Base-by-base conservation (phyloP, 768 basidiomycete genomes). In the Leccinum disarticulatum region DNA sequence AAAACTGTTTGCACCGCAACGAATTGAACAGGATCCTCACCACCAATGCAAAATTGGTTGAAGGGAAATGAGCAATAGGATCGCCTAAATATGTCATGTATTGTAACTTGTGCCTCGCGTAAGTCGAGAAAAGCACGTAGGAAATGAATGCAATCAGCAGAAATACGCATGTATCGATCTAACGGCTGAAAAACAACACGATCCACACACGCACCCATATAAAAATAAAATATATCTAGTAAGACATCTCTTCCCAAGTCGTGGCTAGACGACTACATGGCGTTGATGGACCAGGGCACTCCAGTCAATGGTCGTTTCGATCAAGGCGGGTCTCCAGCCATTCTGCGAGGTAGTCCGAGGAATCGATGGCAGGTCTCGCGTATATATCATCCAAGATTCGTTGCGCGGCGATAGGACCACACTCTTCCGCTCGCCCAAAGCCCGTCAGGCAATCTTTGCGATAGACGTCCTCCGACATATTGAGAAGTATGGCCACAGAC, bases 351-450 rank as follows among this genome's bases (percentile, higher is more conserved):
- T 48, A 62, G 13, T 62, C 55, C 19, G 52, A 72, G 28, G 77
- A 61, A 63, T 79, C 77, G 3, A 57, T 57, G 33, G 69, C 64
- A 6, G 70, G 68, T 49, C 70, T 70, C 25, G 60, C 62, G 22
- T 72, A 75, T 36, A 91, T 73, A 25, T 77, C 76, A 33, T 86
- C 80, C 35, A 86, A 73, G 43, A 90, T 77, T 25, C 81, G 81
- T 66, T 80, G 79, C 3, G 81, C 86, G 52, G 91, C 83, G 5
- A 81, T 74, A 22, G 73, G 74, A 48, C 85, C 84, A 63, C 84
- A 89, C 65, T 91, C 88, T 62, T 92, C 90, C 41, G 90, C 91
- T 56, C 88, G 78, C 14, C 87, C 84, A 69, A 92, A 93, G 22
- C 91, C 91, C 46, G 83, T 76, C 38, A 93, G 74, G 70, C 86